phyloP scores from a whole-genome alignment of 805 yeast genomes.

The Metschnikowia matae region DNA sequence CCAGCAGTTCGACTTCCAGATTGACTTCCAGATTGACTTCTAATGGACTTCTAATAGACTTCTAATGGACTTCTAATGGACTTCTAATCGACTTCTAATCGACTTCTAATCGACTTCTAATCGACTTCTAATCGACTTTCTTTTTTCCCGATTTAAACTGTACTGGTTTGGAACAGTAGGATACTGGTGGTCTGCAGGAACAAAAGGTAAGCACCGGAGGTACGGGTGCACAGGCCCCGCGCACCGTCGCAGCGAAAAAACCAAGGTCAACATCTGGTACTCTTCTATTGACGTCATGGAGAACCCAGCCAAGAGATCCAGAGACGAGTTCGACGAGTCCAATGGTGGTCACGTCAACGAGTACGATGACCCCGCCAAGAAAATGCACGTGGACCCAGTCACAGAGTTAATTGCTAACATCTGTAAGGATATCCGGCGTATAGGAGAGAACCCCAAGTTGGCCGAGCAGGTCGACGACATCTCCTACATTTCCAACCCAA shows the following conservation, averaged over 20 bases:
- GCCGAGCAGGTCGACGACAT: slow-evolving; percentile 45
- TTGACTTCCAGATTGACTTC: too few species aligned
- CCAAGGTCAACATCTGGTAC: not conserved
- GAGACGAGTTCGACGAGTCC: slow-evolving; percentile 23
- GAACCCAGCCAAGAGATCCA: slow-evolving; percentile 16
- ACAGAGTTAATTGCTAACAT: slow-evolving; percentile 40
- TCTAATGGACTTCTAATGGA: too few species aligned
- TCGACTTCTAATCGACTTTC: too few species aligned
- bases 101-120: too few species aligned
- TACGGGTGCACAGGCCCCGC: not conserved
- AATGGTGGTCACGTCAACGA: slow-evolving; percentile 12
- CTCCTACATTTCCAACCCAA: slow-evolving; percentile 63
- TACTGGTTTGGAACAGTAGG: not conserved
- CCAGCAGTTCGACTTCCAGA: too few species aligned
- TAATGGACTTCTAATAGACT: too few species aligned
- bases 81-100: too few species aligned
- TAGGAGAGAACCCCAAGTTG: slow-evolving; percentile 41
- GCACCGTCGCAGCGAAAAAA: slow-evolving; percentile 2
- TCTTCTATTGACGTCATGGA: slow-evolving; percentile 11
- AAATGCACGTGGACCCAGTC: slow-evolving; percentile 39
- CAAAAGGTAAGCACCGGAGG: not conserved
- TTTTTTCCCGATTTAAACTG: too few species aligned
- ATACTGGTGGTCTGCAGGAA: not conserved
- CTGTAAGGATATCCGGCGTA: slow-evolving; percentile 41
- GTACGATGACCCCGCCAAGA: slow-evolving; percentile 24